These are phyloP conservation scores for Ustilago tritici DNA, from an alignment of 1,284 basidiomycete species.

Conservation along the genomic window DNA sequence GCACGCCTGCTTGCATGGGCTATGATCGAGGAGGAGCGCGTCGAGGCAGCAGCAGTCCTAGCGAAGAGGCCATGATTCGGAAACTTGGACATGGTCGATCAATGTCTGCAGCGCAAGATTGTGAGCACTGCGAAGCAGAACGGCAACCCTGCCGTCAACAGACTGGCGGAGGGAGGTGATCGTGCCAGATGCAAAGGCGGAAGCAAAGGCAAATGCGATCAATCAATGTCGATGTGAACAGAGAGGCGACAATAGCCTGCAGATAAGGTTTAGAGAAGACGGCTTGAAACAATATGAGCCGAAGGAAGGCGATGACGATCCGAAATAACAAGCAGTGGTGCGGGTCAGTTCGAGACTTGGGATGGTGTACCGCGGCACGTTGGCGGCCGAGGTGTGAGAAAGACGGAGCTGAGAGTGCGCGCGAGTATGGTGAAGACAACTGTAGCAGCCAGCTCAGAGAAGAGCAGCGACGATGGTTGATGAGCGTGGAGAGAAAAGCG, in stretches of 20 bases:
- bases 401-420: too few species aligned
- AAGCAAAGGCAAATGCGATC: not conserved
- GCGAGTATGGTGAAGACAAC: too few species aligned
- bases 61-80: slow-evolving; percentile 54
- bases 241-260: not conserved
- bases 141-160: not conserved
- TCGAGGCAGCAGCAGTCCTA: slow-evolving; percentile 45
- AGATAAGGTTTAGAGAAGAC: not conserved
- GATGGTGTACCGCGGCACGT: not conserved
- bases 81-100: slow-evolving; percentile 49
- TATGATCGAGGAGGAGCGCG: slow-evolving; percentile 35
- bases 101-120: not conserved
- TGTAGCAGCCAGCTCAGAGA: slow-evolving; percentile 11
- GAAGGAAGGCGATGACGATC: not conserved
- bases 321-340: not conserved
- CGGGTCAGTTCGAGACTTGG: not conserved
- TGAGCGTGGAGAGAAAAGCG: not conserved
- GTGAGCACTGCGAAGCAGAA: not conserved
- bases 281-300: not conserved
- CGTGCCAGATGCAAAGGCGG: not conserved
- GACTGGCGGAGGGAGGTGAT: not conserved
- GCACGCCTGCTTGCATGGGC: slow-evolving; percentile 33
- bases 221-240: not conserved
- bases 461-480: slow-evolving; percentile 24
- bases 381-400: not conserved